Percentiles rank a stretch among this genome's conserved stretches.
Evolutionary conservation across 2,329 filamentous ascomycete species (phyloP).

Genomic region (Cytospora mali): DNA sequence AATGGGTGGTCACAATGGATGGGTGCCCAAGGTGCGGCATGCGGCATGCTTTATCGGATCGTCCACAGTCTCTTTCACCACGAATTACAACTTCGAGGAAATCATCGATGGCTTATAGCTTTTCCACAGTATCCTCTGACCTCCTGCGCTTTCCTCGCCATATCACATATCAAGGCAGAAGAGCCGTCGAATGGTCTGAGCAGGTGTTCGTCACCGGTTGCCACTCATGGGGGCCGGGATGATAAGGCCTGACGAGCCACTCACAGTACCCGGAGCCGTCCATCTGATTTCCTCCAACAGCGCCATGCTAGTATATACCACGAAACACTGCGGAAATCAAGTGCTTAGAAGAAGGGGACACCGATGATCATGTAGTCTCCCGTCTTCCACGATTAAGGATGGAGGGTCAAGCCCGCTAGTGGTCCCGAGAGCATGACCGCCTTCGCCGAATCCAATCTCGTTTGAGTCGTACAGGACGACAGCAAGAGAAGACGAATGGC

Average conservation of each 20-base stretch:
- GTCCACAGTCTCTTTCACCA: neutral
- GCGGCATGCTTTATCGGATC: neutral
- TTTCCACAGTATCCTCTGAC: neutral
- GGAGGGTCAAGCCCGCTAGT: too few relatives aligned
- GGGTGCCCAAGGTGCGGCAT: conserved; percentile 1
- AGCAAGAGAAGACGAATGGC: too few relatives aligned
- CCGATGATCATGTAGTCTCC: too few relatives aligned
- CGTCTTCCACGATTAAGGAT: too few relatives aligned
- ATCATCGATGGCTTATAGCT: neutral
- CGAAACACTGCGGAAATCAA: neutral
- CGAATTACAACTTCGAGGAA: neutral
- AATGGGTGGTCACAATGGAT: neutral
- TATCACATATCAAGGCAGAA: neutral
- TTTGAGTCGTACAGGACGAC: too few relatives aligned
- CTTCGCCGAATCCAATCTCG: too few relatives aligned
- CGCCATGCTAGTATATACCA: neutral
- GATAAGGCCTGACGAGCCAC: neutral
- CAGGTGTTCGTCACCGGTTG: neutral
- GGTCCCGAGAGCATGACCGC: too few relatives aligned
- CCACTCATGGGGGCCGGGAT: neutral
- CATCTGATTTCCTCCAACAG: neutral
- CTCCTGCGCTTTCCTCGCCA: neutral
- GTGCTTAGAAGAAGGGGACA: neutral
- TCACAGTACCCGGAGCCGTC: neutral
- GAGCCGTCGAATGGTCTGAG: neutral